phyloP scores from a whole-genome alignment of 805 yeast species.

The Pichia heedii region DNA sequence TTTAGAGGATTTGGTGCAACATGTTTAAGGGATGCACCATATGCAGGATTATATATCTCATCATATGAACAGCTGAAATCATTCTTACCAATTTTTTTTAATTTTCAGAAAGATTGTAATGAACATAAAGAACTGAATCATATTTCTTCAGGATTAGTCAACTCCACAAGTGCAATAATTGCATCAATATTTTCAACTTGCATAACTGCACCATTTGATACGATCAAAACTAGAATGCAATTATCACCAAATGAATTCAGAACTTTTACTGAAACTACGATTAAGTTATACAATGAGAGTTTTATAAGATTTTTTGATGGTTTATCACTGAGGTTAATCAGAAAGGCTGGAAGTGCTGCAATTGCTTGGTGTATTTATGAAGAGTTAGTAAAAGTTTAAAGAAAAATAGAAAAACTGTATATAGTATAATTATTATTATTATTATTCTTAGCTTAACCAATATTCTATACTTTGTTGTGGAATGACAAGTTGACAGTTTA shows the following conservation, averaged over 20 bases:
- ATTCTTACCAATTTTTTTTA: constrained; percentile 36
- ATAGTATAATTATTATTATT: background rate
- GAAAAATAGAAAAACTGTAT: background rate
- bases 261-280: constrained; percentile 33
- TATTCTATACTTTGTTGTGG: constrained; percentile 13
- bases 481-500: constrained; percentile 20
- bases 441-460: constrained; percentile 12
- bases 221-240: constrained; percentile 88
- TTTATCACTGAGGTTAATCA: constrained; percentile 62
- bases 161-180: constrained; percentile 63
- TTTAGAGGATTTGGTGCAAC: constrained; percentile 87
- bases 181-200: constrained; percentile 80
- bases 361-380: constrained; percentile 97
- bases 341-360: constrained; percentile 89
- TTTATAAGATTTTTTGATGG: constrained; percentile 68
- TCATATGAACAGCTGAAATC: constrained; percentile 72
- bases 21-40: constrained; percentile 84
- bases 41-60: constrained; percentile 86
- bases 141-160: constrained; percentile 40
- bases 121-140: constrained; percentile 11
- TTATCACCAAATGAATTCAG: constrained; percentile 43
- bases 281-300: constrained; percentile 37
- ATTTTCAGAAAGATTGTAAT: constrained; percentile 6
- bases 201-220: constrained; percentile 90
- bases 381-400: constrained; percentile 51